Evolutionary conservation across 805 yeast species (phyloP).

Genomic region (Scheffersomyces spartinae): DNA sequence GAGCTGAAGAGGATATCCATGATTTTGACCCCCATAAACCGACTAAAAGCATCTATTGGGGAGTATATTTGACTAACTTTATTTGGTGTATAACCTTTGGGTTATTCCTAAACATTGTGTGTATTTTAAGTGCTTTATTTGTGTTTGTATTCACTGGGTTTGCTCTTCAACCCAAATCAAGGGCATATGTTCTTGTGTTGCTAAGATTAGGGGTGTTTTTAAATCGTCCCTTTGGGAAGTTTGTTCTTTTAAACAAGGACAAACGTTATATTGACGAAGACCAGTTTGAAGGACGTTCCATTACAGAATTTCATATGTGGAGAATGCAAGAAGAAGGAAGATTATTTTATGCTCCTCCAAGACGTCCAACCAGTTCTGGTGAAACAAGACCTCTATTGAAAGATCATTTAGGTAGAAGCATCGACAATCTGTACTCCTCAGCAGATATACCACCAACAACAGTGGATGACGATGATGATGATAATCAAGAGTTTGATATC

Average conservation of each 20-base stretch:
- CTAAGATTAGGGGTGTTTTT: constrained; percentile 60
- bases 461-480: constrained; percentile 5
- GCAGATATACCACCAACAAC: constrained; percentile 13
- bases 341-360: constrained; percentile 68
- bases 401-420: constrained; percentile 29
- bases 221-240: constrained; percentile 81
- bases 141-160: constrained; percentile 30
- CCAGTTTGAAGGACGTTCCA: constrained; percentile 74
- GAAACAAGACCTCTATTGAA: constrained; percentile 29
- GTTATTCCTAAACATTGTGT: constrained; percentile 39
- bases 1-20: constrained; percentile 91
- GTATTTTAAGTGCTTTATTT: constrained; percentile 36
- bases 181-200: constrained; percentile 51
- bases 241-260: constrained; percentile 68
- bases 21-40: constrained; percentile 41
- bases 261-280: constrained; percentile 79
- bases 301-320: constrained; percentile 84
- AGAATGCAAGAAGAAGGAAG: constrained; percentile 67
- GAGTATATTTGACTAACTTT: constrained; percentile 55
- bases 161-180: constrained; percentile 38
- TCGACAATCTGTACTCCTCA: constrained; percentile 2
- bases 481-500: constrained; percentile 17
- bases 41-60: constrained; percentile 42
- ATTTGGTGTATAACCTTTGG: constrained; percentile 75
- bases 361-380: constrained; percentile 20